Conservation (phyloP, 306 rosid species). For the Alnus rubra region DNA sequence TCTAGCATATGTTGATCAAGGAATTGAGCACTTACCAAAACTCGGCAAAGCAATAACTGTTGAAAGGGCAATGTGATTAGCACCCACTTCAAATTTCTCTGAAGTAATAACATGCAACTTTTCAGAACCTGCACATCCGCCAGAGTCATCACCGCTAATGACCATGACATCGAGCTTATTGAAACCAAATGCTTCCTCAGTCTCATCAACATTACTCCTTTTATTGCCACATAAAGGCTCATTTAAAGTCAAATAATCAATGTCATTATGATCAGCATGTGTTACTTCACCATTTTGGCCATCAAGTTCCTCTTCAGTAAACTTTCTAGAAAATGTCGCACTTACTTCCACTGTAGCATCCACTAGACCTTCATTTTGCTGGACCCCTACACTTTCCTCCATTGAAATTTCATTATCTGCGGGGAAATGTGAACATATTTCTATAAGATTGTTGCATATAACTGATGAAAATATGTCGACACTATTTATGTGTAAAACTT, state of each 20-base stretch:
- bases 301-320: conserved; percentile 3
- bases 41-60: conserved; percentile 8
- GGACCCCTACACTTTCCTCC: neutral
- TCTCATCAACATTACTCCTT: neutral
- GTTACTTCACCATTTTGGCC: conserved; percentile 7
- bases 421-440: neutral
- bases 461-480: neutral
- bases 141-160: neutral
- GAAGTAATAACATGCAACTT: neutral
- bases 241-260: neutral
- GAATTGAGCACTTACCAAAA: neutral
- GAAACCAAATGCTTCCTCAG: neutral
- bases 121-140: neutral
- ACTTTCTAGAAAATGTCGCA: neutral
- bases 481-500: neutral
- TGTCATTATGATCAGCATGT: neutral
- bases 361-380: neutral
- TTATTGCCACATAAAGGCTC: neutral
- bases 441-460: neutral
- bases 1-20: neutral
- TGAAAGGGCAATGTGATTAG: neutral
- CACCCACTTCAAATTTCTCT: neutral
- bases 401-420: neutral
- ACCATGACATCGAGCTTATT: neutral
- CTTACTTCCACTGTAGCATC: conserved; percentile 7